Base-by-base conservation (phyloP, 2,329 filamentous ascomycete genomes). In the Metarhizium brunneum region DNA sequence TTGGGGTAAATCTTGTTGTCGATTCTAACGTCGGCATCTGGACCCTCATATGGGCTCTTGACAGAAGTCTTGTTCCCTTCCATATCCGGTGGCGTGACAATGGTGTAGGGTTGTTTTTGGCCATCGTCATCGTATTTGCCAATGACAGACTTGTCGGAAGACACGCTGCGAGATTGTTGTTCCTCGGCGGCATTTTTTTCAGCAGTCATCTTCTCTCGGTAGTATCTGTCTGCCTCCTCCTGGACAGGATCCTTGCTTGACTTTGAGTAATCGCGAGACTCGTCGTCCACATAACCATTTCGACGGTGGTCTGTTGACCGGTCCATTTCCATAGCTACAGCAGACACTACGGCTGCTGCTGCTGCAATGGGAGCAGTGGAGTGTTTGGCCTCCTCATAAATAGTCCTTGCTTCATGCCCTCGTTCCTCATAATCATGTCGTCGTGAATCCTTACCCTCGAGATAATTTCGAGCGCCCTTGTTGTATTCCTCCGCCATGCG, bases 11-110 rank as follows among this genome's bases (percentile, higher is more conserved):
- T 75, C 57, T 79, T 69, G 61, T 84, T 78, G 64, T 86, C 83
- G 57, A 85, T 79, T 53, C 71, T 73, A 54, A 86, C 82, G 65
- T 86, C 83, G n/a, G 83, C 83, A 62, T 86, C 74, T 2, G 83
- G 83, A 7, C 69, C 78, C 59, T 79, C 80, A 56, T 80, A 86
- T 8, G 68, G 75, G 54, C 73, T 76, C 67, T 77, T 74, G 73
- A 4, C 59, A 53, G 13, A 57, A 40, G 11, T 35, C 32, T 11
- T 68, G 62, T 2, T 67, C 68, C 73, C 68, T 36, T 76, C 72
- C 71, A 77, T 76, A 56, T 75, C 74, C 20, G 81, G 81, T 11
- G 82, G 81, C 2, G 80, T 79, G 53, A 80, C 74, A 56, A 85
- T 80, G 51, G 73, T 72, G 49, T 74, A 64, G n/a, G 70, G 54